Evolutionary conservation across 768 basidiomycete species (phyloP).

Genomic region (Infundibulicybe gibba): DNA sequence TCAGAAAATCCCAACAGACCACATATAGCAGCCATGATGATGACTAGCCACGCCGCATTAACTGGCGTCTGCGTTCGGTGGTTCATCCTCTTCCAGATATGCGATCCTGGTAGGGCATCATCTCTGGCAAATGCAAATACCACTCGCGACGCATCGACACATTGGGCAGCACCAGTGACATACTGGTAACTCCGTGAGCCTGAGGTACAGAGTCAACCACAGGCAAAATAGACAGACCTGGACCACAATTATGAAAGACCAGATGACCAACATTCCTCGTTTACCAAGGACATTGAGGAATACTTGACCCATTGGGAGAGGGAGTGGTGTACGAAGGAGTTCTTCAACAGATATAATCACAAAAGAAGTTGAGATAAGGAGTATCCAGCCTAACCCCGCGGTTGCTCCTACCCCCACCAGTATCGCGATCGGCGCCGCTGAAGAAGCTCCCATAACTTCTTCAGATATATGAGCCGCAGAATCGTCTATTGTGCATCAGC

Average conservation of each 20-base stretch:
- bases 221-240: constrained; percentile 17
- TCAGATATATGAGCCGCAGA: constrained; percentile 76
- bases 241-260: constrained; percentile 69
- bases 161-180: constrained; percentile 72
- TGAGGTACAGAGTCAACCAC: background rate
- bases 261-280: constrained; percentile 67
- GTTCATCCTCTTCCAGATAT: constrained; percentile 66
- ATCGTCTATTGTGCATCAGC: constrained; percentile 43
- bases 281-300: constrained; percentile 65
- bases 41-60: constrained; percentile 75
- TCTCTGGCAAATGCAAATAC: constrained; percentile 75
- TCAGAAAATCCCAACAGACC: constrained; percentile 65
- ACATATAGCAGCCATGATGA: constrained; percentile 49
- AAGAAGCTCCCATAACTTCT: constrained; percentile 61
- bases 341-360: constrained; percentile 52
- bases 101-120: constrained; percentile 69
- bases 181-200: constrained; percentile 33
- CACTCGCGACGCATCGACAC: constrained; percentile 72
- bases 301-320: constrained; percentile 71
- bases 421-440: constrained; percentile 67
- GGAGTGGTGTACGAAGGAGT: constrained; percentile 44
- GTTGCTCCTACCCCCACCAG: constrained; percentile 59
- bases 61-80: constrained; percentile 61
- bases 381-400: constrained; percentile 60
- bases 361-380: constrained; percentile 63